A percentile compares a stretch with the other conserved stretches of the same genome.
These are phyloP conservation scores for Kregervanrija pseudodelftensis DNA, from an alignment of 805 yeast species.

Conservation along the genomic window DNA sequence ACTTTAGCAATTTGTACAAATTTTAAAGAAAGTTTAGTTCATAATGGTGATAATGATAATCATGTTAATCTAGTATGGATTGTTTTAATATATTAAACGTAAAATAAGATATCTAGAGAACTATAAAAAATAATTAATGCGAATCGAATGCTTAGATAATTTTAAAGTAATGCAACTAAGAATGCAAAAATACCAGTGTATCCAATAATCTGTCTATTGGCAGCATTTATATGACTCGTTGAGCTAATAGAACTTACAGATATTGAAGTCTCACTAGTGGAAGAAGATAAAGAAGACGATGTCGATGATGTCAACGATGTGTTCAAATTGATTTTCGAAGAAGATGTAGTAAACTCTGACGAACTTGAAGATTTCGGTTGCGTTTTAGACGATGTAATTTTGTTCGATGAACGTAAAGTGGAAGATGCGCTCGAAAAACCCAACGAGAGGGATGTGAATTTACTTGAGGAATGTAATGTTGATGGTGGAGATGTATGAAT, in stretches of 20 bases:
- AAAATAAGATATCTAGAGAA: no score
- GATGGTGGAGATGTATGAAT: neutral
- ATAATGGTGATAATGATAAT: neutral
- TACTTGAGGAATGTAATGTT: neutral
- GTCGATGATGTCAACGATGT: neutral
- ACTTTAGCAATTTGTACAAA: constrained; percentile 8
- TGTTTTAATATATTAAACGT: no score
- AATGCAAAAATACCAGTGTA: constrained; percentile 2
- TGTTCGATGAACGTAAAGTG: neutral
- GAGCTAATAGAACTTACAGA: constrained; percentile 6
- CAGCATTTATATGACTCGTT: constrained; percentile 5
- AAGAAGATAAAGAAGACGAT: neutral
- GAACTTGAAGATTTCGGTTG: neutral
- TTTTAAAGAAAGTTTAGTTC: constrained; percentile 2
- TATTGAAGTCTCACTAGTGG: neutral
- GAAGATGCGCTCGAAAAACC: neutral
- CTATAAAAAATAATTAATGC: no score
- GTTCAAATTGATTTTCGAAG: neutral
- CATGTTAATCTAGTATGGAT: no score
- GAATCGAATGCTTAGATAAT: no score
- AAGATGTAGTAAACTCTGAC: neutral
- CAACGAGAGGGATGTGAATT: no score
- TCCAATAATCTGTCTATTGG: constrained; percentile 2
- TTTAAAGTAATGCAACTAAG: constrained; percentile 7
- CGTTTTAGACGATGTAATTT: neutral